These are phyloP conservation scores for Ambrosia hybrid DNA, from an alignment of 140 eudicot genomes.

Conservation along the genomic window DNA sequence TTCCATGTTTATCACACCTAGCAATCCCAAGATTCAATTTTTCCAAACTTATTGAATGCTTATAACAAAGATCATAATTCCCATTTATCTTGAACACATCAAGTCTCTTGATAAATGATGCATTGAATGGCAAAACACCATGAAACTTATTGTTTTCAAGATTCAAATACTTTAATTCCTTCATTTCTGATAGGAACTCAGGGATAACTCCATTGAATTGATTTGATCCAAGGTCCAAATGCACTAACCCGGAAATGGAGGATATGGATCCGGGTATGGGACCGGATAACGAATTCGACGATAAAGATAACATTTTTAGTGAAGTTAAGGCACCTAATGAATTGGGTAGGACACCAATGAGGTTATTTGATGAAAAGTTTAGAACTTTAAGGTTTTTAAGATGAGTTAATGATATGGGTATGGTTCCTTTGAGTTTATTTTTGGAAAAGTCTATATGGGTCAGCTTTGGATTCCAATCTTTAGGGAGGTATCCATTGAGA, in stretches of 20 bases:
- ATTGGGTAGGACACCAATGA: slow-evolving; percentile 61
- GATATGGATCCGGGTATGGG: slow-evolving; percentile 69
- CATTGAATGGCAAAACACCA: slow-evolving; percentile 87
- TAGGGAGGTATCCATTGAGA: slow-evolving; percentile 72
- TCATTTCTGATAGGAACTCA: slow-evolving; percentile 61
- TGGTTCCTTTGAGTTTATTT: slow-evolving; percentile 65
- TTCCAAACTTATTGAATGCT: slow-evolving; percentile 45
- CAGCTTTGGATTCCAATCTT: slow-evolving; percentile 68
- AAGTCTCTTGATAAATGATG: slow-evolving; percentile 60
- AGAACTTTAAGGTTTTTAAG: slow-evolving; percentile 55
- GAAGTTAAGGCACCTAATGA: slow-evolving; percentile 65
- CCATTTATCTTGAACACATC: slow-evolving; percentile 69
- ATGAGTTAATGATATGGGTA: slow-evolving; percentile 62
- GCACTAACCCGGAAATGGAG: slow-evolving; percentile 46
- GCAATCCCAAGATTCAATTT: slow-evolving; percentile 81
- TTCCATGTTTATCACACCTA: slow-evolving; percentile 83
- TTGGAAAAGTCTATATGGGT: slow-evolving; percentile 68
- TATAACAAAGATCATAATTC: slow-evolving; percentile 74
- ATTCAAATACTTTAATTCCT: slow-evolving; percentile 67
- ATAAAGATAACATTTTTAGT: slow-evolving; percentile 55
- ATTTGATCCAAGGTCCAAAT: slow-evolving; percentile 80
- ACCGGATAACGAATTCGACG: slow-evolving; percentile 70
- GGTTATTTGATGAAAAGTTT: slow-evolving; percentile 72
- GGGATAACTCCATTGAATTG: slow-evolving; percentile 72
- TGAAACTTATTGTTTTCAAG: slow-evolving; percentile 78